A percentile compares a stretch with the other conserved stretches of the same genome.
Evolutionary conservation across 306 rosid genomes (phyloP).

Genomic region (Styphnolobium japonicum): DNA sequence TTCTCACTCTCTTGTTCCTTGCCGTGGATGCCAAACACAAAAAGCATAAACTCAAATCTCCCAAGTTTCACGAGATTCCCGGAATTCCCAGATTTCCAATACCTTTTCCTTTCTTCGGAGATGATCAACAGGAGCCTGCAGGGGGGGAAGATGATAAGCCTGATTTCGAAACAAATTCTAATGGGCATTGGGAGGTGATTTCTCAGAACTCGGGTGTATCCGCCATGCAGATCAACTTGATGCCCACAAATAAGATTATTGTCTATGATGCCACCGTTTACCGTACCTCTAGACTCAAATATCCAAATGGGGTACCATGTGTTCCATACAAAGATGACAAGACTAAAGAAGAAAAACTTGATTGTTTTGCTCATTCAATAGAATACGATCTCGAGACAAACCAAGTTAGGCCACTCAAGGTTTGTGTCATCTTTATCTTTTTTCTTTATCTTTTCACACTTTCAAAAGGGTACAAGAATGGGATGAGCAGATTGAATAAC

Average conservation of each 20-base stretch:
- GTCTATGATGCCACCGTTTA: conserved; percentile 56
- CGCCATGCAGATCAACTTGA: conserved; percentile 72
- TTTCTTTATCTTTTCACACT: neutral
- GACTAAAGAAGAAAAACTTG: neutral
- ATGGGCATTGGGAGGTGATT: conserved; percentile 52
- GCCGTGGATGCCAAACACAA: neutral
- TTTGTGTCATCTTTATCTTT: neutral
- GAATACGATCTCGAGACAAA: conserved; percentile 51
- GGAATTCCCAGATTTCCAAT: neutral
- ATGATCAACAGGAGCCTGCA: too few relatives aligned
- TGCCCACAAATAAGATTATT: conserved; percentile 61
- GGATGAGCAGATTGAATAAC: neutral
- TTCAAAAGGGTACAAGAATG: neutral
- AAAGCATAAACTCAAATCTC: neutral
- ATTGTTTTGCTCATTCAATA: conserved; percentile 74
- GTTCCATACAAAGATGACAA: conserved; percentile 27
- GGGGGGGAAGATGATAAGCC: neutral
- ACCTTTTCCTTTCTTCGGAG: neutral
- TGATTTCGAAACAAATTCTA: conserved; percentile 3
- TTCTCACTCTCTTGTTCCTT: conserved; percentile 39
- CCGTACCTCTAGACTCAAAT: conserved; percentile 47
- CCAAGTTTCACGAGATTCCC: too few relatives aligned
- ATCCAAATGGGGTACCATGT: conserved; percentile 44
- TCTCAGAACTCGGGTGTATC: conserved; percentile 51
- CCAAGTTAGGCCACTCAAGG: conserved; percentile 73